Base-by-base conservation (phyloP, 1,284 basidiomycete species). In the Microbotryum lychnidis-dioicae region DNA sequence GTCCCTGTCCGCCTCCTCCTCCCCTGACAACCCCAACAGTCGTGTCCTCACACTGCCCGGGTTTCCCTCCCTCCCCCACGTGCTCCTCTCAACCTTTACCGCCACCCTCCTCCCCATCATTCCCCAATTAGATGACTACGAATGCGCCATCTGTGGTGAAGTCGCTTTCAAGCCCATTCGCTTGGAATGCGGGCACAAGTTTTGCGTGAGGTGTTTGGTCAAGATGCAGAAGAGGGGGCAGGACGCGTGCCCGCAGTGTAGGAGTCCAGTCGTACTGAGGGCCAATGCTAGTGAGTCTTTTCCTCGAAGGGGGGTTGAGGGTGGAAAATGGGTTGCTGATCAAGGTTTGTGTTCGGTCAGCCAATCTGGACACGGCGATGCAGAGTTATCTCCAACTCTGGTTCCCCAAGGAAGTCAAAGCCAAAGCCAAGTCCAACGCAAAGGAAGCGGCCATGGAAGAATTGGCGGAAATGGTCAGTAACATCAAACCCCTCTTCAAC, bases 151-250 rank as follows among this genome's bases (percentile, higher is more conserved):
- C 62, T 78, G 77, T 65, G 74, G 74, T 6, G 75, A 75, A 33
- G 71, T 78, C 12, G 77, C 76, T 10, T 78, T 69, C 65, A 66
- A 69, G 58, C 70, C 70, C 46, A 89, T 97, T 59, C 80, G 91
- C 5, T 80, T 97, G 4, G 76, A 77, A 29, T 97, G 93, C 69
- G 81, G 85, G 0, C 93, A 97, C 75, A 77, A 94, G n/a, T 96
- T 96, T 75, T 97, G 92, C 70, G 55, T 66, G 25, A 82, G 84
- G 55, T 96, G 92, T 74, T 79, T 97, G 20, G 90, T 91, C 54
- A 96, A 97, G 78, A 87, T 97, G 83, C 93, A 97, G 77, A 89
- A 87, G 72, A 80, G 86, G 18, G 83, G 85, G 0, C 84, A 87
- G 70, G 82, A 79, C 14, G 79, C 87, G 66, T 97, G 93, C 74